These are phyloP conservation scores for Sanguinoderma infundibulare DNA, from an alignment of 1,284 basidiomycete species.

Conservation along the genomic window DNA sequence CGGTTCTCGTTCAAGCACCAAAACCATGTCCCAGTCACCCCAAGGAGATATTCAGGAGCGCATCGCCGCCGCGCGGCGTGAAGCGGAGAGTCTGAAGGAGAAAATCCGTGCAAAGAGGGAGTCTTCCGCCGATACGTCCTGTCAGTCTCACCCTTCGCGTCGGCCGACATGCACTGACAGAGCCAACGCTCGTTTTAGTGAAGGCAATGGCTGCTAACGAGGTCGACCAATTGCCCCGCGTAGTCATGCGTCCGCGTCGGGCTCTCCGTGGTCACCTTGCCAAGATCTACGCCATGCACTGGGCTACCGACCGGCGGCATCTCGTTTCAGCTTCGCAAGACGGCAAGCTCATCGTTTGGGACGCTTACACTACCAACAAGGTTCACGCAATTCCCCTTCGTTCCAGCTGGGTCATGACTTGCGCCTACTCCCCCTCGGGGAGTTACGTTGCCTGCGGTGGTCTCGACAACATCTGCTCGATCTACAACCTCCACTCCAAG, in stretches of 20 bases:
- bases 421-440: constrained; percentile 96
- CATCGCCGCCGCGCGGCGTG: constrained; percentile 94
- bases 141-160: constrained; percentile 57
- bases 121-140: constrained; percentile 93
- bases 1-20: constrained; percentile 17
- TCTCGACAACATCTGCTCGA: constrained; percentile 98
- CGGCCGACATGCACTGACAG: neutral
- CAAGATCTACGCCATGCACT: constrained; percentile 99
- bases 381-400: constrained; percentile 98
- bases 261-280: constrained; percentile 96
- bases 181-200: constrained; percentile 49
- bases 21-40: constrained; percentile 73
- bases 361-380: constrained; percentile 99
- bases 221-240: constrained; percentile 92
- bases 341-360: constrained; percentile 99
- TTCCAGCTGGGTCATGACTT: constrained; percentile 99
- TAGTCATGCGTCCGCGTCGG: constrained; percentile 94
- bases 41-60: constrained; percentile 91
- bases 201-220: constrained; percentile 97
- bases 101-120: constrained; percentile 95
- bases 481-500: constrained; percentile 90
- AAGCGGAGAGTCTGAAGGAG: constrained; percentile 96
- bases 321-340: constrained; percentile 99
- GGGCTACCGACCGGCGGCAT: constrained; percentile 96
- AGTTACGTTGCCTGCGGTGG: constrained; percentile 98